Evolutionary conservation across 1,284 basidiomycete species (phyloP).

Genomic region (Ustanciosporium gigantosporum): DNA sequence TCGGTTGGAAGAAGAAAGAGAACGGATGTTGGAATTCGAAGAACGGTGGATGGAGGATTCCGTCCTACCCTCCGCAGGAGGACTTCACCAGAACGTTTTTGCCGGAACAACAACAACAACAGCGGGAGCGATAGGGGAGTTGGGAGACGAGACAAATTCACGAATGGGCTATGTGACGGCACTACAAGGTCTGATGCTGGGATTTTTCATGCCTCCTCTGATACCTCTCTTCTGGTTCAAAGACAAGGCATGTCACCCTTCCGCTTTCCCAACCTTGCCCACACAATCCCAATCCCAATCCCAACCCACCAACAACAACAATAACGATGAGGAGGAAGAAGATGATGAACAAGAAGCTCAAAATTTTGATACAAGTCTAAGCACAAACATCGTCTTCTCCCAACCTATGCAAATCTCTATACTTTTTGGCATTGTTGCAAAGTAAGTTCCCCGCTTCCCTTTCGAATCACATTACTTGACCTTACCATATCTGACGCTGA

Average conservation of each 20-base stretch:
- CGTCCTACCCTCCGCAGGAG: background rate
- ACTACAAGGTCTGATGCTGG: too few species aligned
- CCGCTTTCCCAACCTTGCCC: too few species aligned
- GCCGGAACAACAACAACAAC: too few species aligned
- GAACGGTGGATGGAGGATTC: constrained; percentile 39
- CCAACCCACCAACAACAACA: background rate
- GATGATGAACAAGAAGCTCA: constrained; percentile 16
- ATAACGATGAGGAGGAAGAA: constrained; percentile 1
- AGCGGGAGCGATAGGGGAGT: too few species aligned
- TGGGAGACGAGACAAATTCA: too few species aligned
- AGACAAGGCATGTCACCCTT: constrained; percentile 13
- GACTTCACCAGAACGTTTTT: constrained; percentile 14
- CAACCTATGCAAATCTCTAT: constrained; percentile 32
- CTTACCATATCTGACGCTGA: too few species aligned
- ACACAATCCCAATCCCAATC: too few species aligned
- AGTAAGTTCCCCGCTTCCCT: constrained; percentile 26
- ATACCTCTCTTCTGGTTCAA: constrained; percentile 33
- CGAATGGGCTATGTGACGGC: too few species aligned
- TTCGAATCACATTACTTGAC: too few species aligned
- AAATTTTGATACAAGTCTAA: constrained; percentile 3
- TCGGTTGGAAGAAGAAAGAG: constrained; percentile 11
- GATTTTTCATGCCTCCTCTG: too few species aligned
- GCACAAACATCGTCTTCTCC: constrained; percentile 13
- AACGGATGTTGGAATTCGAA: constrained; percentile 28
- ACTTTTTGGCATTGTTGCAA: constrained; percentile 22